Base-by-base conservation (phyloP, 257 asterid genomes). In the Cinchona pubescens region DNA sequence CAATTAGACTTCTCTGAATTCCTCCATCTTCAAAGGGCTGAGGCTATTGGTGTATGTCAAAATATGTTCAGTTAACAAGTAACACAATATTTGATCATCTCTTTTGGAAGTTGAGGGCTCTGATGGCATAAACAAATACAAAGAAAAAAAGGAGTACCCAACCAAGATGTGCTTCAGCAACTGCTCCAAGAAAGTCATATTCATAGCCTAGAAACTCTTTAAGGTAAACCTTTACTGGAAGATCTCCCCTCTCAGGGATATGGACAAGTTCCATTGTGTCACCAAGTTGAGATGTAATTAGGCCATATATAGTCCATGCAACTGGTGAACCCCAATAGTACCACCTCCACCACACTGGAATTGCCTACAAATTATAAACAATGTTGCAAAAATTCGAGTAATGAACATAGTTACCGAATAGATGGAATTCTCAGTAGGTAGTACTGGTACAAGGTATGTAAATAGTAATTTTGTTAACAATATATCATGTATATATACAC, bases 311-410 rank as follows among this genome's bases (percentile, higher is more conserved):
- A 51, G 96, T 85, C 97, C 96, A 90, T 0, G 94, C 90, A 76
- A 88, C 91, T 0, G 97, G 97, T n/a, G 94, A 88, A 49, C 88
- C 90, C 97, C 97, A 91, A 82, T 90, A 91, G 87, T 91, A 91
- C 96, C 96, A 91, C 73, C 96, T 88, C 97, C 97, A 90, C 97
- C 97, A 90, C 59, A 91, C 75, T 60, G 96, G 97, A 29, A 90
- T 91, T 13, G 88, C 87, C 96, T 91, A 86, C 86, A 88, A 46
- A 29, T 56, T 37, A 48, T 15, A 1, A 62, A 60, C 14, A 71
- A 30, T 7, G 49, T 63, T 19, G 66, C 51, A 23, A 63, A 25
- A 49, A 15, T 18, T 37, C n/a, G 23, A 45, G 3, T 35, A 51
- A 38, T 61, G 63, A 34, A 19, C 23, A 30, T 49, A 13, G 16